Base-by-base conservation (phyloP, 768 basidiomycete species). In the Gloeopeniophorella convolvens region DNA sequence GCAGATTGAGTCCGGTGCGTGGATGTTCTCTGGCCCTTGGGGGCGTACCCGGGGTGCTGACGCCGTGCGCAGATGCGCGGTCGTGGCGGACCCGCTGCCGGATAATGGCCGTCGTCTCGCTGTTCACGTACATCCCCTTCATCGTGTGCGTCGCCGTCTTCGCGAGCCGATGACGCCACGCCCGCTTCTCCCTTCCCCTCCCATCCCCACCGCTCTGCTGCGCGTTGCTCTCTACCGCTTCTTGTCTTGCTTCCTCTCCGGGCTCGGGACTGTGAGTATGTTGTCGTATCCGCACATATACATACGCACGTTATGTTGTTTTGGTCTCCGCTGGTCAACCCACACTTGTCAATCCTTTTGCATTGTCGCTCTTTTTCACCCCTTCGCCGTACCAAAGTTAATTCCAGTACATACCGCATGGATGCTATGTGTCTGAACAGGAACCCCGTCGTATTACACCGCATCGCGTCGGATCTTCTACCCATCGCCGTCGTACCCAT, bases 91-190 rank as follows among this genome's bases (percentile, higher is more conserved):
- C 69, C 49, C 80, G 87, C 43, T 89, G 85, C 70, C 83, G 87
- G 36, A 67, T 85, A 56, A 82, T 87, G 84, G 70, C 79, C 28
- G 71, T 63, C 32, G 64, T 87, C 36, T 85, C 85, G 33, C 57
- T 88, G 31, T 62, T 88, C 63, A 87, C 85, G 18, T 89, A 89
- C 65, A 70, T 88, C 54, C 87, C 87, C 12, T 86, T 89, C 65
- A 82, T 89, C 63, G 70, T 85, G 56, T 77, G 84, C 51, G 70
- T 87, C 57, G 82, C 81, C 56, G 70, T 88, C 57, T 86, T 83
- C 62, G 80, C 61, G 7, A 30, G 47, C 32, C 46, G 46, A 20
- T 57, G 46, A 53, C 41, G 43, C 24, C 18, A 28, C n/a, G 15
- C 27, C n/a, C 10, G 15, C 26, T 16, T n/a, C 18, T 28, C 7